Conservation (phyloP, 352 stramenopile genomes). For the Pythium sp. region DNA sequence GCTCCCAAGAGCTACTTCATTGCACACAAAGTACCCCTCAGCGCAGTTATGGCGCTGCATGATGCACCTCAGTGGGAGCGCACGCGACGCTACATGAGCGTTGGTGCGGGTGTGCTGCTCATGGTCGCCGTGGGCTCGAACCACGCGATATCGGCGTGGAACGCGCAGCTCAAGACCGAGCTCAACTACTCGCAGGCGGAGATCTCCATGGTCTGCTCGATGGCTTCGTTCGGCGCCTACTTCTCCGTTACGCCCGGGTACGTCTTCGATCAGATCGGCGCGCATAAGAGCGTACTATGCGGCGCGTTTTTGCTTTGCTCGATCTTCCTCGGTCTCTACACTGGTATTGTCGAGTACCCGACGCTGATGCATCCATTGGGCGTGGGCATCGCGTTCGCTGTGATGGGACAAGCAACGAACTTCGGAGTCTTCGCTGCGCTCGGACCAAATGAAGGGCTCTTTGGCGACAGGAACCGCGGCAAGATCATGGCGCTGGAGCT, state of each 20-base stretch:
- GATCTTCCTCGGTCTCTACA: constrained; percentile 45
- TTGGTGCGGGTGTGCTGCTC: constrained; percentile 49
- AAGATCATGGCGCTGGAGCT: constrained; percentile 73
- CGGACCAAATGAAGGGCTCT: constrained; percentile 74
- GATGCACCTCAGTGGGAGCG: constrained; percentile 11
- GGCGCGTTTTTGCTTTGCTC: constrained; percentile 33
- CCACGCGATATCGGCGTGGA: constrained; percentile 79
- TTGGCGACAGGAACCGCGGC: constrained; percentile 56
- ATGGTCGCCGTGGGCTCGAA: constrained; percentile 66
- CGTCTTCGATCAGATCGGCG: constrained; percentile 66
- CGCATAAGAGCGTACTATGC: constrained; percentile 53
- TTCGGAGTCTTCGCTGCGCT: constrained; percentile 72
- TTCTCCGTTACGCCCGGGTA: constrained; percentile 66
- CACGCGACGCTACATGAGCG: constrained; percentile 41
- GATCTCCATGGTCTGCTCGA: constrained; percentile 76
- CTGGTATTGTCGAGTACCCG: constrained; percentile 31
- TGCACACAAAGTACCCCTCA: not conserved
- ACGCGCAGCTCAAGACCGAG: constrained; percentile 54
- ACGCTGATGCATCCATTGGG: constrained; percentile 39
- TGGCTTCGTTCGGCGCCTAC: constrained; percentile 77
- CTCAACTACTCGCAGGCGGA: constrained; percentile 67
- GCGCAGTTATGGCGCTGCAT: not conserved
- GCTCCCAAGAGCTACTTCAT: not conserved
- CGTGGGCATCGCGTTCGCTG: constrained; percentile 52
- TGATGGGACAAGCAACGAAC: constrained; percentile 59